Conservation (phyloP, 805 yeast species). For the Brettanomyces naardenensis region DNA sequence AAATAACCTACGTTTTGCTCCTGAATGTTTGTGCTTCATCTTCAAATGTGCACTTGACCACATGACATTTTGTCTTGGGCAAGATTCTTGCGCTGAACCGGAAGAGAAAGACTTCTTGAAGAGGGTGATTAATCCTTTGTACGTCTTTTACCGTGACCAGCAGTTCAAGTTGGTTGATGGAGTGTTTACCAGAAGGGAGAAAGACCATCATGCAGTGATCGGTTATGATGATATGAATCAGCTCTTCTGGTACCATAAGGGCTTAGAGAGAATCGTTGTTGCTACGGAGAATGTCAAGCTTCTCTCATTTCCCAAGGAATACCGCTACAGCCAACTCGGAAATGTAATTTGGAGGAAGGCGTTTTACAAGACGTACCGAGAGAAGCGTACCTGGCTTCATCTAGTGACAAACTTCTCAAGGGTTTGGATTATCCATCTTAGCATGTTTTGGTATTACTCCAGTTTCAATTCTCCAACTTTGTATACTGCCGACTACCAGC, state of each 20-base stretch:
- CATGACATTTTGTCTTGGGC: conserved; percentile 28
- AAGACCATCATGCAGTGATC: conserved; percentile 56
- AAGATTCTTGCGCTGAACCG: conserved; percentile 3
- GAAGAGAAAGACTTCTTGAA: conserved; percentile 27
- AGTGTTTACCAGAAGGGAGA: conserved; percentile 51
- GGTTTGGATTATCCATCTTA: conserved; percentile 45
- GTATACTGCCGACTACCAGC: conserved; percentile 36
- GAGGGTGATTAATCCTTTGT: conserved; percentile 38
- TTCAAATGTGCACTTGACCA: conserved; percentile 49
- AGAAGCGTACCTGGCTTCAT: conserved; percentile 44
- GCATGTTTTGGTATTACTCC: conserved; percentile 45
- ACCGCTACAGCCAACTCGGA: conserved; percentile 27
- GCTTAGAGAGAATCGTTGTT: conserved; percentile 27
- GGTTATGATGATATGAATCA: conserved; percentile 52
- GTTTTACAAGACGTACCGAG: conserved; percentile 39
- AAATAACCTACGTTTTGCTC: conserved; percentile 49
- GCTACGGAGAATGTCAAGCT: conserved; percentile 26
- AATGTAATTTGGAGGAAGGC: conserved; percentile 33
- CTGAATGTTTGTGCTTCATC: conserved; percentile 45
- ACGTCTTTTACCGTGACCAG: conserved; percentile 59
- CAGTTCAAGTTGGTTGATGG: conserved; percentile 52
- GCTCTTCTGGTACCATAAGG: conserved; percentile 39
- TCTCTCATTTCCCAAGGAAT: conserved; percentile 20
- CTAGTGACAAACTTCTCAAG: conserved; percentile 40
- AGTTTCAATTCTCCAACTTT: conserved; percentile 43